Base-by-base conservation (phyloP, 2,329 filamentous ascomycete species). In the Fusarium sp. region DNA sequence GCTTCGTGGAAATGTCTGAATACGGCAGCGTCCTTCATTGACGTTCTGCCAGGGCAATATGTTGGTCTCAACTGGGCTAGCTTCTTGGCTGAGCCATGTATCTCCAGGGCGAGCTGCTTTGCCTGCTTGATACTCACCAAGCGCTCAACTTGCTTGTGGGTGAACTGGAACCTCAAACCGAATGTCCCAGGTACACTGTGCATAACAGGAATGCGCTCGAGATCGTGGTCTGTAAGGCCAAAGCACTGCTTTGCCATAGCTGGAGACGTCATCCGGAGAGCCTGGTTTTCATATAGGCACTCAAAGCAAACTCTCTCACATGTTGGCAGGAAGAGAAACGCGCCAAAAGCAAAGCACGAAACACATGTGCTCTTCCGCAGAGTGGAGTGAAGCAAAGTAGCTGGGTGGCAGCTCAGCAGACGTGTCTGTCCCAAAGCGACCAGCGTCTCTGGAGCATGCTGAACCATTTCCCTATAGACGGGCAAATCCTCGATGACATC, bases 391-490 rank as follows among this genome's bases (percentile, higher is more conserved):
- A 79, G 60, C 3, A 62, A 23, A 10, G 62, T 46, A 41, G 70
- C 71, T 14, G 73, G 47, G 44, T 76, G 71, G 46, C 47, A 49
- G 23, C 52, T 51, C 32, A 77, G 53, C 14, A 77, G 55, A 8
- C 30, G 51, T 41, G 75, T 75, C 46, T 67, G 56, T 17, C 64
- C 64, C 39, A 78, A 57, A n/a, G 70, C 73, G 5, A 44, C 51
- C 49, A 78, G 43, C n/a, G 70, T 52, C 30, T 59, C 55, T n/a
- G 73, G 76, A 6, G 75, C 77, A 53, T 78, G 84, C 67, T 82
- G 81, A 35, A 81, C 79, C 35, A 78, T 72, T 33, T 81, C 78
- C 78, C 78, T 82, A 30, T 79, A 77, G n/a, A 80, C 70, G 3
- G 77, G 72, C 8, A 79, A 73, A 14, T 62, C 55, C 32, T 75